Conservation (phyloP, 2,329 filamentous ascomycete genomes). For the Huntiella abstrusa region DNA sequence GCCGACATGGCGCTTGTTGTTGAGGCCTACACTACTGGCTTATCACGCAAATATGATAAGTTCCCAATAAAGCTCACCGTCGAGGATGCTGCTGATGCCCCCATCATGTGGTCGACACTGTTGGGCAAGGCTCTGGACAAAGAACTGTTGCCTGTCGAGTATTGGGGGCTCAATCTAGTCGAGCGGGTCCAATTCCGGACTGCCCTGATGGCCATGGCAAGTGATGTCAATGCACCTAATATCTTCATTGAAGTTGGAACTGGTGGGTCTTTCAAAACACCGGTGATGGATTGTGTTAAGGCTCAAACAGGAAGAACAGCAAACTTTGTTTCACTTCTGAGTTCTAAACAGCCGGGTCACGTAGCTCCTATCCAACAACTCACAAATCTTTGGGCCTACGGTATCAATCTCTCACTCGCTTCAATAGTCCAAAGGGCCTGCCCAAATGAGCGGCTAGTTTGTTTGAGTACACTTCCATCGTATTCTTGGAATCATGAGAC, state of each 20-base stretch:
- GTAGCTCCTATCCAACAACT: slow-evolving; percentile 17
- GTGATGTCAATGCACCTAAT: slow-evolving; percentile 6
- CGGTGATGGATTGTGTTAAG: slow-evolving; percentile 20
- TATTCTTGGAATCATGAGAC: slow-evolving; percentile 37
- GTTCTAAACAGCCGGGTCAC: slow-evolving; percentile 11
- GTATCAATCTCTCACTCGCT: slow-evolving; percentile 17
- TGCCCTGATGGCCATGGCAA: slow-evolving; percentile 21
- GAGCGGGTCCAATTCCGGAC: slow-evolving; percentile 25
- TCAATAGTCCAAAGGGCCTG: background rate
- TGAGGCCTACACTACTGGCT: slow-evolving; percentile 18
- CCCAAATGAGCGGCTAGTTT: slow-evolving; percentile 13
- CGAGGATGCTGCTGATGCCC: background rate
- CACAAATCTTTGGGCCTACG: slow-evolving; percentile 22
- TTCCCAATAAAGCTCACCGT: background rate
- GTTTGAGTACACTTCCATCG: slow-evolving; percentile 27
- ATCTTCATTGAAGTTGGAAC: slow-evolving; percentile 26
- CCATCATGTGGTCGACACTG: slow-evolving; percentile 25
- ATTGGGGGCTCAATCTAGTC: slow-evolving; percentile 29
- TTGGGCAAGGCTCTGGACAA: slow-evolving; percentile 14
- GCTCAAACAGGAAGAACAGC: slow-evolving; percentile 2
- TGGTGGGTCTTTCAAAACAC: slow-evolving; percentile 19
- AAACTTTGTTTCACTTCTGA: slow-evolving; percentile 10
- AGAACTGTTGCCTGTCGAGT: slow-evolving; percentile 17
- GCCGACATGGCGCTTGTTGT: slow-evolving; percentile 24
- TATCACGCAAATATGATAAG: background rate